Evolutionary conservation across 2,329 filamentous ascomycete genomes (phyloP).

Genomic region (Trichothecium sympodiale): DNA sequence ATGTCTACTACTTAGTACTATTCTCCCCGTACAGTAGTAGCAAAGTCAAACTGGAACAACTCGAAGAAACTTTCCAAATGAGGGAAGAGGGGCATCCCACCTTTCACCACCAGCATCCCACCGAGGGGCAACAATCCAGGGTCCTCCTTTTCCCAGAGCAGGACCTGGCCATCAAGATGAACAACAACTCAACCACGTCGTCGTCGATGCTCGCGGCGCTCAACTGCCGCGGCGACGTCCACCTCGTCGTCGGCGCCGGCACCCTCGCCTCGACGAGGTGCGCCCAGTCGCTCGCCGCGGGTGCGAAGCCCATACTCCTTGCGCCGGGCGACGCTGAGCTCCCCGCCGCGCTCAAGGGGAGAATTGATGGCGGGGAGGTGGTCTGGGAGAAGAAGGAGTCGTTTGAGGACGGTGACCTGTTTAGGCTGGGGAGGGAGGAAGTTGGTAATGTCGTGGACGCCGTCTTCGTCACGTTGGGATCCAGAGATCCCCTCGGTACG

Average conservation of each 20-base stretch:
- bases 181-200: conserved; percentile 24
- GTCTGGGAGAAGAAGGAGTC: conserved; percentile 48
- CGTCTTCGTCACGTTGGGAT: conserved; percentile 69
- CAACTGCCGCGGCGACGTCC: conserved; percentile 59
- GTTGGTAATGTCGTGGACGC: conserved; percentile 73
- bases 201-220: conserved; percentile 58
- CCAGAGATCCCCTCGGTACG: conserved; percentile 31
- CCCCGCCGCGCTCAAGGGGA: conserved; percentile 47
- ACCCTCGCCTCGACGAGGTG: conserved; percentile 80
- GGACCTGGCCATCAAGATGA: conserved; percentile 45
- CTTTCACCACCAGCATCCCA: background rate
- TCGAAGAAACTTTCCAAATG: background rate
- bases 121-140: background rate
- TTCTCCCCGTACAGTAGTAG: no score
- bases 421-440: conserved; percentile 66
- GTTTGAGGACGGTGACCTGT: conserved; percentile 64
- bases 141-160: background rate
- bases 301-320: conserved; percentile 70
- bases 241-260: conserved; percentile 79
- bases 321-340: conserved; percentile 46
- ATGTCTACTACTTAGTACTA: no score
- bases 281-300: conserved; percentile 66
- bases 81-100: conserved; percentile 4
- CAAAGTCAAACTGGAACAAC: no score
- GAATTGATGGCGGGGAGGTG: conserved; percentile 55